A percentile compares a stretch with the other conserved stretches of the same genome.
phyloP scores from a whole-genome alignment of 1,139 yeast genomes.

The Magnusiomyces suaveolens region DNA sequence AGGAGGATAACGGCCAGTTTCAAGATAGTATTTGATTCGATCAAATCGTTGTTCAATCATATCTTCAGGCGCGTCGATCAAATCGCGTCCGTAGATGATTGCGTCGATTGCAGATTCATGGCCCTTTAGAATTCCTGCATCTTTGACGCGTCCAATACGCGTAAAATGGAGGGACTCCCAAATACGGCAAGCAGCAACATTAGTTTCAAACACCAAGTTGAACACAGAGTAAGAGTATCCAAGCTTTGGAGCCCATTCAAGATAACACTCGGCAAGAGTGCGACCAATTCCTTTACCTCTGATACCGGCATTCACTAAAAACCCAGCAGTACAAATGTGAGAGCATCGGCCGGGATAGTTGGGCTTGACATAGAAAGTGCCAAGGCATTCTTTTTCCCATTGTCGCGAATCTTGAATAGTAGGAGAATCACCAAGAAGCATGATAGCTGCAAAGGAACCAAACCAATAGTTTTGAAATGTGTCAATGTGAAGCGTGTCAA shows the following conservation, averaged over 20 bases:
- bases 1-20: constrained; percentile 80
- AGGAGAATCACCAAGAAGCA: constrained; percentile 54
- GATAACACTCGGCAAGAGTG: constrained; percentile 68
- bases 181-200: constrained; percentile 68
- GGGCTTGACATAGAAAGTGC: constrained; percentile 74
- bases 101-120: constrained; percentile 78
- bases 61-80: constrained; percentile 43
- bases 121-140: constrained; percentile 82
- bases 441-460: constrained; percentile 66
- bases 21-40: constrained; percentile 65
- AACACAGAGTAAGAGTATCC: constrained; percentile 81
- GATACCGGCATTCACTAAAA: constrained; percentile 83
- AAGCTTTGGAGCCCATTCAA: constrained; percentile 83
- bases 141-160: constrained; percentile 65
- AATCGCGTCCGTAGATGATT: constrained; percentile 53
- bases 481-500: constrained; percentile 62
- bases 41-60: constrained; percentile 61
- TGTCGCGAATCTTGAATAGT: constrained; percentile 39
- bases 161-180: constrained; percentile 74
- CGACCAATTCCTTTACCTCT: constrained; percentile 90
- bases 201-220: constrained; percentile 81
- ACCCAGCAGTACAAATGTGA: constrained; percentile 86
- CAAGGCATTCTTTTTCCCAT: constrained; percentile 88
- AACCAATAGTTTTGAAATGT: constrained; percentile 82
- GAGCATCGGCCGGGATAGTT: constrained; percentile 89